Evolutionary conservation across 768 basidiomycete genomes (phyloP).

Genomic region (Kwoniella heveanensis): DNA sequence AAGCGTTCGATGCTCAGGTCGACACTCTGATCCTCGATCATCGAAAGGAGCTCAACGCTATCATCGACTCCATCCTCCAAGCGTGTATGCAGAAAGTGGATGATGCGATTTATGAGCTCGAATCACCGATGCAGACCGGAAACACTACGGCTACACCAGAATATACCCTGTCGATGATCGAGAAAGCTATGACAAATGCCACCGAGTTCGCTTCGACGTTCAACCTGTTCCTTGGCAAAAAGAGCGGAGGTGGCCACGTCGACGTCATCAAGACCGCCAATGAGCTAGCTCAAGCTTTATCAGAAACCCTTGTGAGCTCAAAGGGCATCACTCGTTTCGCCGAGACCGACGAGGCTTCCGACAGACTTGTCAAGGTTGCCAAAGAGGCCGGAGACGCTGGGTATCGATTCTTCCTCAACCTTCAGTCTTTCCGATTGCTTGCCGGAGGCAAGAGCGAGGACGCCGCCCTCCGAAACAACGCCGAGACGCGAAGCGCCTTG

Average conservation of each 20-base stretch:
- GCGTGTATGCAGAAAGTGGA: slow-evolving; percentile 97
- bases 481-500: slow-evolving; percentile 78
- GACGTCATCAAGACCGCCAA: slow-evolving; percentile 98
- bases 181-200: slow-evolving; percentile 90
- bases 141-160: slow-evolving; percentile 98
- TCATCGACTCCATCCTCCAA: slow-evolving; percentile 97
- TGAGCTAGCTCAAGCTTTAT: slow-evolving; percentile 88
- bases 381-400: slow-evolving; percentile 85
- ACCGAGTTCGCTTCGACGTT: slow-evolving; percentile 95
- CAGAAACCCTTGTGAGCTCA: slow-evolving; percentile 88
- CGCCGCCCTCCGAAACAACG: slow-evolving; percentile 84
- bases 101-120: slow-evolving; percentile 94
- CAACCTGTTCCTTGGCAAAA: slow-evolving; percentile 78
- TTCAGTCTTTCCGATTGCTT: slow-evolving; percentile 93
- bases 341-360: slow-evolving; percentile 85
- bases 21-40: slow-evolving; percentile 95
- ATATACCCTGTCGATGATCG: slow-evolving; percentile 97
- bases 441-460: slow-evolving; percentile 80
- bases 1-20: slow-evolving; percentile 93
- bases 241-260: slow-evolving; percentile 89
- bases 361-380: slow-evolving; percentile 82
- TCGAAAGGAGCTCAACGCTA: slow-evolving; percentile 94
- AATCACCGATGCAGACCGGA: slow-evolving; percentile 90
- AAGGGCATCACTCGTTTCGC: slow-evolving; percentile 94
- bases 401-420: slow-evolving; percentile 87